A percentile compares a stretch with the other conserved stretches of the same genome.
Evolutionary conservation across 2,329 filamentous ascomycete genomes (phyloP).

Genomic region (Dactylellina leptospora): DNA sequence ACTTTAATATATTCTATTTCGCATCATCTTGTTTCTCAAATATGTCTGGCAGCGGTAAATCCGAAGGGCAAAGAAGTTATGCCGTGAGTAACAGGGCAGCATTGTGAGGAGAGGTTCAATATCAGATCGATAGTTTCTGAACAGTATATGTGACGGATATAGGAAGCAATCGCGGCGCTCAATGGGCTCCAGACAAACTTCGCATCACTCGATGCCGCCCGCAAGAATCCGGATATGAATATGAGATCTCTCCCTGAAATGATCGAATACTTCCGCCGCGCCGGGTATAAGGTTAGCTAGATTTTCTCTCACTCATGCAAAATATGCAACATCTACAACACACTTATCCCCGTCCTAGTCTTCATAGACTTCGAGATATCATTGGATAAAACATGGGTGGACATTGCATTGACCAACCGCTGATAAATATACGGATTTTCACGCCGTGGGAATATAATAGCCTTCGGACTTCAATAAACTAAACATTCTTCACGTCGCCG

Average conservation of each 20-base stretch:
- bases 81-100: too few species aligned
- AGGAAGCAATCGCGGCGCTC: constrained; percentile 77
- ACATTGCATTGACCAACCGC: not conserved
- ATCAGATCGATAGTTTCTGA: not conserved
- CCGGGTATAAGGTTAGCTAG: constrained; percentile 75
- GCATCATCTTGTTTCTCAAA: too few species aligned
- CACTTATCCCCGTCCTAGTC: not conserved
- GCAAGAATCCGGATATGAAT: constrained; percentile 77
- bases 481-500: constrained; percentile 81
- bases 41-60: too few species aligned
- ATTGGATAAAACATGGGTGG: not conserved
- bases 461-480: constrained; percentile 70
- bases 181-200: constrained; percentile 82
- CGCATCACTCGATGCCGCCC: constrained; percentile 77
- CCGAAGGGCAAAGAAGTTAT: constrained; percentile 28
- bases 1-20: not conserved
- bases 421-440: not conserved
- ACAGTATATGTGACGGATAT: not conserved
- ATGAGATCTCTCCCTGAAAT: constrained; percentile 81
- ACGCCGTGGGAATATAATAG: constrained; percentile 59
- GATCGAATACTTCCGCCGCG: constrained; percentile 76
- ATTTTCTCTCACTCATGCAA: constrained; percentile 13
- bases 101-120: not conserved
- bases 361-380: too few species aligned
- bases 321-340: constrained; percentile 28